phyloP scores from a whole-genome alignment of 768 basidiomycete species.

The Leccinum disarticulatum region DNA sequence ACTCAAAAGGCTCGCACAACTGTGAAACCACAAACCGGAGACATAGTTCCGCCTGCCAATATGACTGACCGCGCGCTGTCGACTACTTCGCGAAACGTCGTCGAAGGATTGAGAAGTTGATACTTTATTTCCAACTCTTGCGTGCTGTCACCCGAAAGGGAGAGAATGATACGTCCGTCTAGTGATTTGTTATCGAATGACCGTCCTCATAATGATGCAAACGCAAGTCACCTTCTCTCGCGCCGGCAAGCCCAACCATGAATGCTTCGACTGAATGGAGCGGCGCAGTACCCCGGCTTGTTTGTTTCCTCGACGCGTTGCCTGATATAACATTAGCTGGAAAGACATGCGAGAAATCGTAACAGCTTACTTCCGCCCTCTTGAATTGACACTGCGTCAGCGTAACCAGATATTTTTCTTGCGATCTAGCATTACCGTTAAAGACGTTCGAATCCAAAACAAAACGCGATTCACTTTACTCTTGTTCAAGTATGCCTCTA shows the following conservation, averaged over 20 bases:
- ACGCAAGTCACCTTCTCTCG: constrained; percentile 59
- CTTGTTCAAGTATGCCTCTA: constrained; percentile 74
- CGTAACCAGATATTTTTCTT: constrained; percentile 83
- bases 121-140: constrained; percentile 73
- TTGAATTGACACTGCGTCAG: constrained; percentile 56
- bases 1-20: not conserved
- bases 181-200: constrained; percentile 1
- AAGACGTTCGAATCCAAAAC: not conserved
- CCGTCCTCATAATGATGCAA: not conserved
- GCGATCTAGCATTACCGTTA: constrained; percentile 47
- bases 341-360: not conserved
- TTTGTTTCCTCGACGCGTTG: constrained; percentile 2
- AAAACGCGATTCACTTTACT: constrained; percentile 73
- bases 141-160: constrained; percentile 39
- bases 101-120: constrained; percentile 88
- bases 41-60: constrained; percentile 97
- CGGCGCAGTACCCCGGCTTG: constrained; percentile 59
- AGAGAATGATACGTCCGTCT: constrained; percentile 80
- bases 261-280: constrained; percentile 81
- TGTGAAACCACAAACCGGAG: constrained; percentile 63
- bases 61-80: constrained; percentile 81
- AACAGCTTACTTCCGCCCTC: constrained; percentile 30
- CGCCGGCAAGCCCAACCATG: constrained; percentile 70
- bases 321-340: constrained; percentile 9
- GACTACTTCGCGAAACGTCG: constrained; percentile 81